These are phyloP conservation scores for Acacia pycnantha DNA, from an alignment of 331 rosid genomes.

Conservation along the genomic window DNA sequence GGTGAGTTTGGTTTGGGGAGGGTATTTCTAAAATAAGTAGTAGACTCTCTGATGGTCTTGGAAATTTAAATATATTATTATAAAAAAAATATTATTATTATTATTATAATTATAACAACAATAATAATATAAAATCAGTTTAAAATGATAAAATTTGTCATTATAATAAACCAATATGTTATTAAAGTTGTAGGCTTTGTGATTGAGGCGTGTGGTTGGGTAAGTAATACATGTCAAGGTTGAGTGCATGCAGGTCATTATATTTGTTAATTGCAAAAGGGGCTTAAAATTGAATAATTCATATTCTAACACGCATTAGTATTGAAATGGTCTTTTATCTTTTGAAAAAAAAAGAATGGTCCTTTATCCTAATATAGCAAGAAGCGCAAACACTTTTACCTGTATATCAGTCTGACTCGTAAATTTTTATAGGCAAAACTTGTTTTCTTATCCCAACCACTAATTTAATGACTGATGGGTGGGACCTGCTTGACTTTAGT, in stretches of 20 bases:
- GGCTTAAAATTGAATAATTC: not conserved
- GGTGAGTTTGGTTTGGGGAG: too few species aligned
- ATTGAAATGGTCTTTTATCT: not conserved
- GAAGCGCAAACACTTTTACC: not conserved
- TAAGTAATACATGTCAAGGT: not conserved
- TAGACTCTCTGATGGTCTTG: too few species aligned
- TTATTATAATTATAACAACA: too few species aligned
- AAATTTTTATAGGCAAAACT: not conserved
- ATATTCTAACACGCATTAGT: not conserved
- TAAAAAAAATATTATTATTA: too few species aligned
- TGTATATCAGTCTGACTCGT: not conserved
- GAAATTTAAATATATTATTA: too few species aligned
- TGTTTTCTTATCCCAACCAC: not conserved
- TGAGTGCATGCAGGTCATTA: not conserved
- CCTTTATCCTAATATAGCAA: not conserved
- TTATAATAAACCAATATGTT: too few species aligned
- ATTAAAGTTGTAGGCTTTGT: too few species aligned
- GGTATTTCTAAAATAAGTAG: too few species aligned
- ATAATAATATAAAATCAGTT: too few species aligned
- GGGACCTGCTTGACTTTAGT: not conserved
- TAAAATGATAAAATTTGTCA: too few species aligned
- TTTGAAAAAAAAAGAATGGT: too few species aligned
- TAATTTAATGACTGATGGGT: not conserved
- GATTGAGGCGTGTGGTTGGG: not conserved
- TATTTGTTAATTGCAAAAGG: not conserved